Evolutionary conservation across 345 rosid species (phyloP), one percentile per base, ranked within the genome.

Genomic region (Isatis tinctoria): DNA sequence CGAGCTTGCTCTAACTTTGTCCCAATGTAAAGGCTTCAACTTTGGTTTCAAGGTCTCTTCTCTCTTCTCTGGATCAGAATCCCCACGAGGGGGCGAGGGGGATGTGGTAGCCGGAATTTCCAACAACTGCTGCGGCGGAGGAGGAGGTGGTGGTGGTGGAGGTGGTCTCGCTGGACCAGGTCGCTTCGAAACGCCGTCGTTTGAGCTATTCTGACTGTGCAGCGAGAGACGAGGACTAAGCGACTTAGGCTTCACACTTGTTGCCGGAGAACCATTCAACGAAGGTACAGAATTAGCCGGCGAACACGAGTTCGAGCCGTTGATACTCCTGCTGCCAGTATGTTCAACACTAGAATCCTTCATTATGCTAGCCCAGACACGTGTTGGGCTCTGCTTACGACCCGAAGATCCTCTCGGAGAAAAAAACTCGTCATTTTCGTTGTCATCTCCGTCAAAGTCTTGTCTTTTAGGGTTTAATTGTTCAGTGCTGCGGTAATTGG

Each of bases 11-110:
- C 90, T 78, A 70, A 95, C 99, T 85, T 95, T 95, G 74, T 95
- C 99, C 99, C 99, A 95, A 45, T 95, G 98, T 74, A 95, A 84
- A 72, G 99, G 79, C 79, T 92, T 95, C 86, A 92, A 70, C 78
- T 90, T 95, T 6, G 94, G 97, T 81, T 78, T 89, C 14, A 69
- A 59, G 16, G 61, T 82, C 64, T 85, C 90, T n/a, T 81, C 88
- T n/a, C 40, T 78, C 73, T 64, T 74, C 78, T 84, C 91, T 11
- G 57, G 44, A 28, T 37, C 63, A 36, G 94, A 83, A 26, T 80
- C 63, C 3, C 72, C 78, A 8, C 76, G 68, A 61, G 72, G 64
- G 7, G 88, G 90, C 11, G 83, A 80, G 3, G 30, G 20, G 6
- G 60, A 63, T 13, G 10, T 24, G 3, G 43, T 74, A n/a, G 35